Percentiles rank a stretch among this genome's conserved stretches.
These are phyloP conservation scores for Xylaria hypoxylon DNA, from an alignment of 2,329 filamentous ascomycete species.

Conservation along the genomic window DNA sequence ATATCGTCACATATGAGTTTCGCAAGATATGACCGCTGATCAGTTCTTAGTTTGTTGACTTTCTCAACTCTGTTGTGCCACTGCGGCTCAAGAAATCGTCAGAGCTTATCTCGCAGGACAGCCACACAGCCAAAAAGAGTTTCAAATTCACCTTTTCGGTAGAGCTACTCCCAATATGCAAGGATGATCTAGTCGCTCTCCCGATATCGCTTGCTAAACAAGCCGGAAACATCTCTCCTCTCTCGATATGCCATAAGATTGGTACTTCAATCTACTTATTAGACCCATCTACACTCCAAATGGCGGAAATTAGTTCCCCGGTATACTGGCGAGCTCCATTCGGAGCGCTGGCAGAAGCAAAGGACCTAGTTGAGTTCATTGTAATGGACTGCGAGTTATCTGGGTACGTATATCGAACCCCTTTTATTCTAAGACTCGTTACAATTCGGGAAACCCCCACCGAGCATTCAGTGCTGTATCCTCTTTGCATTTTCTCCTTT, in stretches of 20 bases:
- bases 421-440: neutral
- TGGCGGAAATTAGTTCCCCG: slow-evolving; percentile 81
- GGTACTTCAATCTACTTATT: slow-evolving; percentile 91
- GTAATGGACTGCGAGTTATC: slow-evolving; percentile 92
- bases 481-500: no score
- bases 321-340: slow-evolving; percentile 96
- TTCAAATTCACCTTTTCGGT: slow-evolving; percentile 96
- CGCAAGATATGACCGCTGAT: neutral
- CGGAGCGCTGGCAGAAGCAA: slow-evolving; percentile 81
- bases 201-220: slow-evolving; percentile 90
- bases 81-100: slow-evolving; percentile 85
- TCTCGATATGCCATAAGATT: slow-evolving; percentile 87
- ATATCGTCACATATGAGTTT: neutral
- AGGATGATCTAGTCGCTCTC: slow-evolving; percentile 94
- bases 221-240: slow-evolving; percentile 86
- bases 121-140: slow-evolving; percentile 88
- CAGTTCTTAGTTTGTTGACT: slow-evolving; percentile 76
- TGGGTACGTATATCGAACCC: slow-evolving; percentile 48
- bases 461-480: no score
- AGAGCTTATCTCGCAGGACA: slow-evolving; percentile 92
- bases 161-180: slow-evolving; percentile 93
- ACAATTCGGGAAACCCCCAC: no score
- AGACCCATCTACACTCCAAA: slow-evolving; percentile 91
- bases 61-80: slow-evolving; percentile 84
- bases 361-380: slow-evolving; percentile 90